Base-by-base conservation (phyloP, 768 basidiomycete species). In the Termitomyces eurrhizus region DNA sequence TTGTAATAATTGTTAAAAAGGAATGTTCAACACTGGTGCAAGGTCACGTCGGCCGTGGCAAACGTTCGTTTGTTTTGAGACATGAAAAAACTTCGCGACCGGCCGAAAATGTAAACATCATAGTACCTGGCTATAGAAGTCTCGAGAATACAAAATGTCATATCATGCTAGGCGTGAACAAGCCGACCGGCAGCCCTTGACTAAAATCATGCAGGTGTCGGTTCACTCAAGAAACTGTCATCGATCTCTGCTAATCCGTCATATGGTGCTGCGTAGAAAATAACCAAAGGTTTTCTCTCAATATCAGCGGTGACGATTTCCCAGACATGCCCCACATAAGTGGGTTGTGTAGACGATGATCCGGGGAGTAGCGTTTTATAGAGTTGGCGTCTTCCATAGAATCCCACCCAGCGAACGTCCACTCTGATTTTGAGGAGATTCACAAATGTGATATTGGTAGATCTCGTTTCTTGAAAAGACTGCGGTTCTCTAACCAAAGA, bases 301-400 rank as follows among this genome's bases (percentile, higher is more conserved):
- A 33, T 12, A n/a, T 56, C 56, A 16, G 35, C 37, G 3, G 52
- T 16, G 14, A 41, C 42, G 7, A 63, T 46, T 33, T 33, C 39
- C 65, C 65, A 65, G 35, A 57, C 16, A 45, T 65, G 65, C 0
- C 58, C 60, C 12, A 61, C 58, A 21, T 53, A 65, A 7, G 65
- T 63, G 7, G 26, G 2, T 18, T 65, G 62, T 49, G 11, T 18
- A 37, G 36, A 59, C 8, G 46, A 45, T 2, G 2, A 6, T n/a
- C 58, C 52, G 14, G 62, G 62, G 7, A 8, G 16, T 53, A 65
- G 41, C n/a, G 29, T 18, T 4, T 21, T 52, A 52, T 52, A 61
- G 2, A 12, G 4, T 0, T 16, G 12, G 9, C 26, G n/a, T 8
- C 53, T 37, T 35, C 59, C 62, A 32, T 36, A 5, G 26, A 9